A percentile compares a stretch with the other conserved stretches of the same genome.
phyloP scores from a whole-genome alignment of 2,329 filamentous ascomycete genomes.

The Orbilia brochopaga region DNA sequence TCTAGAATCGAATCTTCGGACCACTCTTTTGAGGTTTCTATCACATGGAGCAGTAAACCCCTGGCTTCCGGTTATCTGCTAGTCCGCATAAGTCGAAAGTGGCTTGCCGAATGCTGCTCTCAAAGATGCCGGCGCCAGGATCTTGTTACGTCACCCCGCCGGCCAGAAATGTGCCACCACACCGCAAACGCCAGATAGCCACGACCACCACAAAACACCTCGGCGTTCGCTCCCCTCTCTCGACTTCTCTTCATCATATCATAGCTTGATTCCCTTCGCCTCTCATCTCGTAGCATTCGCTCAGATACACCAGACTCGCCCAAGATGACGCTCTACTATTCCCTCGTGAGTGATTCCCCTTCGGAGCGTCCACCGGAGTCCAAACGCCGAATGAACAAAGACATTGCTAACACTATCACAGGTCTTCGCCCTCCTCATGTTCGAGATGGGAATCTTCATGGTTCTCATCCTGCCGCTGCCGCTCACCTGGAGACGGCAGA shows the following conservation, averaged over 20 bases:
- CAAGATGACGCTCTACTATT: conserved; percentile 64
- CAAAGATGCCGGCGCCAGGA: not conserved
- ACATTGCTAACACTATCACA: conserved; percentile 57
- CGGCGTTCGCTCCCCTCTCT: conserved; percentile 6
- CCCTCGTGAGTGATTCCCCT: conserved; percentile 59
- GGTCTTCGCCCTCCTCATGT: conserved; percentile 82
- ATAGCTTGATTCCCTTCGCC: not conserved
- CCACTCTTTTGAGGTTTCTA: too few relatives aligned
- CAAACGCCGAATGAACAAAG: not conserved
- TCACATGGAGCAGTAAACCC: too few relatives aligned
- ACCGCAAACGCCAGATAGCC: conserved; percentile 18
- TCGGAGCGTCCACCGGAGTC: not conserved
- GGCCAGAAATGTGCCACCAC: conserved; percentile 10
- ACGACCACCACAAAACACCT: conserved; percentile 2
- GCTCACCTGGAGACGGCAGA: conserved; percentile 80
- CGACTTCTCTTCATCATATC: not conserved
- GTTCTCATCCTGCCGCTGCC: conserved; percentile 84
- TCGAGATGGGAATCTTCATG: conserved; percentile 83
- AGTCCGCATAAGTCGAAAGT: not conserved
- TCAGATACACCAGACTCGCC: conserved; percentile 13
- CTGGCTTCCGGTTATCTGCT: too few relatives aligned
- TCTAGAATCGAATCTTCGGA: too few relatives aligned
- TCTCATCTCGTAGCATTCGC: not conserved
- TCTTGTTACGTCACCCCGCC: conserved; percentile 42
- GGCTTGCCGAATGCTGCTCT: not conserved